Evolutionary conservation across 257 asterid genomes (phyloP), one percentile per base, ranked within the genome.

Genomic region (Ajuga chamaepitys): DNA sequence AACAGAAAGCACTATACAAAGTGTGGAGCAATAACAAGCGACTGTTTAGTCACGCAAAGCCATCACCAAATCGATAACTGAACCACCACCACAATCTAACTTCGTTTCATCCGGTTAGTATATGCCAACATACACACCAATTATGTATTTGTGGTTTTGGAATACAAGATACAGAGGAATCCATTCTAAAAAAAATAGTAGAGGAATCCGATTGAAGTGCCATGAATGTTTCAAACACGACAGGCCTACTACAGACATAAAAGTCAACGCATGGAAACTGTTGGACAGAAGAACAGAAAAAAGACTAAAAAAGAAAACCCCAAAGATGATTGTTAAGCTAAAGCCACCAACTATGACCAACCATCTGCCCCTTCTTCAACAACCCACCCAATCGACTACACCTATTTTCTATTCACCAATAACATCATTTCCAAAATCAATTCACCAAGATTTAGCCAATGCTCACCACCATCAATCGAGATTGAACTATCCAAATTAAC

Each of bases 141-240:
- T 30, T 30, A 30, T n/a, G n/a, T n/a, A n/a, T 30, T 1, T 4
- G 5, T 30, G 1, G 7, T 30, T 5, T 30, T 30, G 37, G 37
- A 30, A 30, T 8, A 1, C 1, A 1, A 30, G 7, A 30, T 8
- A 4, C 37, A 30, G 37, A 30, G 7, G 3, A 30, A 30, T 0
- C 37, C 4, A n/a, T 8, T 30, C 37, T 8, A 30, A 4, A 30
- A 4, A 30, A 28, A 30, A 30, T 30, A 30, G 37, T 30, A 30
- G 37, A 30, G 7, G 3, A 30, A 30, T 0, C 37, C 4, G 37
- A 30, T 30, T 8, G 34, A 5, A 28, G 37, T 4, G 8, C 51
- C 2, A 41, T 12, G 68, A 58, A 55, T 68, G 32, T 63, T n/a
- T 72, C 68, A 35, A 32, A 67, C 38, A 67, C 9, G 68, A 72